These are phyloP conservation scores for Corylus avellana DNA, from an alignment of 306 rosid genomes.

Conservation along the genomic window DNA sequence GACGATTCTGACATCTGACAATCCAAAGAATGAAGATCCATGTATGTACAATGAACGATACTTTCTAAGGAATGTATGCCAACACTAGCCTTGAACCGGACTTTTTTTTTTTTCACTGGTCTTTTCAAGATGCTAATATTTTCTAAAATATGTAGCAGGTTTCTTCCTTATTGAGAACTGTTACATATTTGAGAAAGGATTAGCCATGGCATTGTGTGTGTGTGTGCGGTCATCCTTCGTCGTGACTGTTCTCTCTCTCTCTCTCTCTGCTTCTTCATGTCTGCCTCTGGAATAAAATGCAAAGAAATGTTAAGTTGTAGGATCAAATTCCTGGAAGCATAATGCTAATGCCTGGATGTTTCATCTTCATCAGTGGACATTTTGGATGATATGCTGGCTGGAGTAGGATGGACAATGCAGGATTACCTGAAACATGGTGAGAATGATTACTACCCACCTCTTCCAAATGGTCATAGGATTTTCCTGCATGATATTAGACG, in stretches of 20 bases:
- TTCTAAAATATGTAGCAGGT: conserved; percentile 3
- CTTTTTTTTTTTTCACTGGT: neutral
- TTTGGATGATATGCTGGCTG: conserved; percentile 96
- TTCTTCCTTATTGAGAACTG: neutral
- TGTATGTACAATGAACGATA: conserved; percentile 55
- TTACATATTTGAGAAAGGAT: neutral
- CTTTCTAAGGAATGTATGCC: conserved; percentile 16
- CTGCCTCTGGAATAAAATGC: neutral
- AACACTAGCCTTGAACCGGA: neutral
- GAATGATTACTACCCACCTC: conserved; percentile 95
- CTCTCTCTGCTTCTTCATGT: neutral
- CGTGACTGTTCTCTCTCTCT: neutral
- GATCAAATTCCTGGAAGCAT: conserved; percentile 19
- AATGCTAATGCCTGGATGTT: conserved; percentile 26
- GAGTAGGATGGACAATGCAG: conserved; percentile 97
- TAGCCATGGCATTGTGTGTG: neutral
- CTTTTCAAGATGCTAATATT: neutral
- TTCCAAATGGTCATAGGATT: conserved; percentile 85
- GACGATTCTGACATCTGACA: conserved; percentile 88
- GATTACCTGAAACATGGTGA: conserved; percentile 92
- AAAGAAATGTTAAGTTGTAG: neutral
- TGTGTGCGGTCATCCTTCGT: conserved; percentile 1
- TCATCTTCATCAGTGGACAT: conserved; percentile 67
- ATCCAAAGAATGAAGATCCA: conserved; percentile 83
- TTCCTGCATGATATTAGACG: conserved; percentile 90